Evolutionary conservation across 2,329 filamentous ascomycete genomes (phyloP), one percentile per base, ranked within the genome.

Genomic region (Nothophoma quercina): DNA sequence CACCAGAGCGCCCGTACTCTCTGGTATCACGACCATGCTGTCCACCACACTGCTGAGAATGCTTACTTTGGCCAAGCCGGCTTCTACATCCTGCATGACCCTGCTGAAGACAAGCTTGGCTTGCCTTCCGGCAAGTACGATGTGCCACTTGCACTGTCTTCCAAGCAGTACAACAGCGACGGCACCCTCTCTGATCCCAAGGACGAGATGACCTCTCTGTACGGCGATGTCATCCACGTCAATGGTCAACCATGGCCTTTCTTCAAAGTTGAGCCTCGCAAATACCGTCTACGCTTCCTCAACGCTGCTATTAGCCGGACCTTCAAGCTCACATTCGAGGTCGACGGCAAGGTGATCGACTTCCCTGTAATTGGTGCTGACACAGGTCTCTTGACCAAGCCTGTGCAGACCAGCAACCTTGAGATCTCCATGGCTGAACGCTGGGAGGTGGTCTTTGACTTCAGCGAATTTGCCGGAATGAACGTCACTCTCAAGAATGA

Each of bases 181-280:
- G 83, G 83, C 7, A 76, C 80, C 1, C 75, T 85, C 3, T 74
- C 79, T 33, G 78, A 78, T 5, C 78, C 80, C 0, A 72, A 70
- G 3, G 72, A 75, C n/a, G 81, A 85, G 59, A 73, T 68, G 0
- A 71, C 72, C 8, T 81, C 77, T 53, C 75, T 84, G 18, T 85
- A 77, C 56, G 83, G 83, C 39, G 83, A 86, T 60, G 73, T 83
- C 9, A 84, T 85, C 48, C 80, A 85, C 30, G 83, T 85, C 30
- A 85, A 86, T 62, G 81, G 81, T 1, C 79, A 83, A 59, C 83
- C 83, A 5, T 86, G 83, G 83, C 84, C 84, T 2, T 85, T 77
- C 56, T 59, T 84, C 8, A 75, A 78, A n/a, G 83, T 85, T 4
- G 80, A 86, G 67, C 83, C 82, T 6, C 78, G 83, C 63, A 86